Evolutionary conservation across 2,329 filamentous ascomycete genomes (phyloP).

Genomic region (Penicillium janthinellum): DNA sequence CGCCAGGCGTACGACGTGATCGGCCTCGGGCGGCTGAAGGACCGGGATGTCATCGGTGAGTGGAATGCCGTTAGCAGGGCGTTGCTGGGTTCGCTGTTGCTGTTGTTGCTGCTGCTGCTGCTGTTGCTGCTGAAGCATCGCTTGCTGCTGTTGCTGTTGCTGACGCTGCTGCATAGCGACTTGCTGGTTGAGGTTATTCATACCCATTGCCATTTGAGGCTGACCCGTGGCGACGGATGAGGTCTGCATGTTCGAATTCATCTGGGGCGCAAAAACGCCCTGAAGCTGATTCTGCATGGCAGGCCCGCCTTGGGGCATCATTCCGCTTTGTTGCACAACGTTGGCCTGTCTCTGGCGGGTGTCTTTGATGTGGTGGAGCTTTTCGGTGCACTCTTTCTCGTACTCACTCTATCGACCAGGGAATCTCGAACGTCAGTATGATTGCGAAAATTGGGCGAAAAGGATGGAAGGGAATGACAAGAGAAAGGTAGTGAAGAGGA

Average conservation of each 20-base stretch:
- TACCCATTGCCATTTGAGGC: constrained; percentile 39
- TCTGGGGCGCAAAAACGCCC: constrained; percentile 53
- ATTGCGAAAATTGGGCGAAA: not conserved
- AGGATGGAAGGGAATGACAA: not conserved
- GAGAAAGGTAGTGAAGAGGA: not conserved
- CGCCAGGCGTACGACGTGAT: constrained; percentile 50
- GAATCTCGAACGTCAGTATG: constrained; percentile 9
- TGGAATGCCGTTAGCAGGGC: constrained; percentile 29
- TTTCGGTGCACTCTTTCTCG: constrained; percentile 47
- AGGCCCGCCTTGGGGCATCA: constrained; percentile 39
- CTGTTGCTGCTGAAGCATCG: constrained; percentile 29
- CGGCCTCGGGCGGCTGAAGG: constrained; percentile 45
- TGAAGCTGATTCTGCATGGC: constrained; percentile 44
- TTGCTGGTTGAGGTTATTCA: constrained; percentile 38
- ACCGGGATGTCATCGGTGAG: constrained; percentile 39
- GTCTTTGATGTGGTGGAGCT: constrained; percentile 48
- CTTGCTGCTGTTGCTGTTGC: constrained; percentile 33
- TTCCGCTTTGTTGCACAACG: constrained; percentile 44
- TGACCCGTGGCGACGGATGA: constrained; percentile 49
- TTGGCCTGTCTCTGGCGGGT: constrained; percentile 47
- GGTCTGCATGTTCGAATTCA: constrained; percentile 54
- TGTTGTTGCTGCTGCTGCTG: constrained; percentile 21
- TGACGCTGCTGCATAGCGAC: constrained; percentile 39
- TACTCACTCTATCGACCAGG: constrained; percentile 41
- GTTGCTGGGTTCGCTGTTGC: constrained; percentile 37